Conservation (phyloP, 345 rosid genomes). For the Aquilaria malaccensis region DNA sequence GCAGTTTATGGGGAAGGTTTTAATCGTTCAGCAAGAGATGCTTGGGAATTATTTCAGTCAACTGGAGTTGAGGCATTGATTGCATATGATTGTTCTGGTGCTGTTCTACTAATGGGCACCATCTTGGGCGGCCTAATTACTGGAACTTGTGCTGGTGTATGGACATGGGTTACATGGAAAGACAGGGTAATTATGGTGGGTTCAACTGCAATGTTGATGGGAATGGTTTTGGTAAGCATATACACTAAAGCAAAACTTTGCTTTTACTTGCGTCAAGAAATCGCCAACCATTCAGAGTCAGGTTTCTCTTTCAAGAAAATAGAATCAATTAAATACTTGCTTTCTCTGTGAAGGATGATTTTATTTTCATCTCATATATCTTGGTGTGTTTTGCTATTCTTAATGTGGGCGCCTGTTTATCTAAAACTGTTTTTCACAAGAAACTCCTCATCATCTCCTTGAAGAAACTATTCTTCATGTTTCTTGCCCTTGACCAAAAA, state of each 20-base stretch:
- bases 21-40: constrained; percentile 92
- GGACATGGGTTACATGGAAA: constrained; percentile 66
- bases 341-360: too few relatives aligned
- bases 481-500: too few relatives aligned
- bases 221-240: constrained; percentile 81
- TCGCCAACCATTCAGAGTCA: not conserved
- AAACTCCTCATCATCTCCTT: too few relatives aligned
- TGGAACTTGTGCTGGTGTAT: constrained; percentile 78
- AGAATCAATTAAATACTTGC: too few relatives aligned
- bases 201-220: constrained; percentile 92
- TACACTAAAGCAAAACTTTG: too few relatives aligned
- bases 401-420: too few relatives aligned
- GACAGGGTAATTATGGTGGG: constrained; percentile 80
- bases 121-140: constrained; percentile 84
- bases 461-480: too few relatives aligned
- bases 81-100: constrained; percentile 96
- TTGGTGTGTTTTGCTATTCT: too few relatives aligned
- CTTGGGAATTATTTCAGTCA: constrained; percentile 96
- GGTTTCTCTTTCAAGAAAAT: too few relatives aligned
- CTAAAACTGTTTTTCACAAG: too few relatives aligned
- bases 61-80: constrained; percentile 97
- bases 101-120: constrained; percentile 86
- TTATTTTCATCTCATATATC: too few relatives aligned
- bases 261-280: constrained; percentile 4
- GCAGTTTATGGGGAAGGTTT: constrained; percentile 93